A percentile compares a stretch with the other conserved stretches of the same genome.
These are phyloP conservation scores for Paramecium tetraurelia DNA, from an alignment of 73 alveolate species.

Conservation along the genomic window DNA sequence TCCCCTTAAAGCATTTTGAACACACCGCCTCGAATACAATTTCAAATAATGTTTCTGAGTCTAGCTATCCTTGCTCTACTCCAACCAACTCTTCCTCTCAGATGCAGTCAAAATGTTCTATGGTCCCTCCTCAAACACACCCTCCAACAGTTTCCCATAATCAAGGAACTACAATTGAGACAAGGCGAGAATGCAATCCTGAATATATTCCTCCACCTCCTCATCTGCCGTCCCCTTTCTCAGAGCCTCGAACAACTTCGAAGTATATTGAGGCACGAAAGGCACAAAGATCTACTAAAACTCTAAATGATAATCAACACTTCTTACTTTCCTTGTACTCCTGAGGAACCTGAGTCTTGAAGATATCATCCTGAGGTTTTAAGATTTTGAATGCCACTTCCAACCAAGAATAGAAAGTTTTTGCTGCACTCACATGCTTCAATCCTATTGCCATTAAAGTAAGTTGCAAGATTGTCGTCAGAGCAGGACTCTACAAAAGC, in stretches of 20 bases:
- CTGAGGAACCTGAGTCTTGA: neutral
- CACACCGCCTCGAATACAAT: slow-evolving; percentile 4
- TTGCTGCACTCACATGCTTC: slow-evolving; percentile 28
- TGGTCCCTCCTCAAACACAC: slow-evolving; percentile 28
- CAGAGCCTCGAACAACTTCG: neutral
- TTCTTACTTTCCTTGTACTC: neutral
- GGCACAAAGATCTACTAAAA: neutral
- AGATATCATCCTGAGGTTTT: neutral
- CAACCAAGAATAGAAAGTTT: slow-evolving; percentile 33
- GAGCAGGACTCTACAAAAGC: neutral
- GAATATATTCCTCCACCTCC: slow-evolving; percentile 28
- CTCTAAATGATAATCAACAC: neutral
- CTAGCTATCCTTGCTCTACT: neutral
- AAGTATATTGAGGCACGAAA: neutral
- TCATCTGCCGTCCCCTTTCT: slow-evolving; percentile 15
- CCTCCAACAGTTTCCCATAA: neutral
- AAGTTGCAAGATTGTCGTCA: neutral
- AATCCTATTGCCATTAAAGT: slow-evolving; percentile 18
- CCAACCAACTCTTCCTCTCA: neutral
- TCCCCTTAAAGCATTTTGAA: neutral
- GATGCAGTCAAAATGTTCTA: neutral
- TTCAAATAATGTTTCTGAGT: neutral
- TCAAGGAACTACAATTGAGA: neutral
- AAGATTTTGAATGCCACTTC: slow-evolving; percentile 22
- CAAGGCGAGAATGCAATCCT: neutral